These are phyloP conservation scores for Rhizopogon vesiculosus DNA, from an alignment of 768 basidiomycete genomes.

Conservation along the genomic window DNA sequence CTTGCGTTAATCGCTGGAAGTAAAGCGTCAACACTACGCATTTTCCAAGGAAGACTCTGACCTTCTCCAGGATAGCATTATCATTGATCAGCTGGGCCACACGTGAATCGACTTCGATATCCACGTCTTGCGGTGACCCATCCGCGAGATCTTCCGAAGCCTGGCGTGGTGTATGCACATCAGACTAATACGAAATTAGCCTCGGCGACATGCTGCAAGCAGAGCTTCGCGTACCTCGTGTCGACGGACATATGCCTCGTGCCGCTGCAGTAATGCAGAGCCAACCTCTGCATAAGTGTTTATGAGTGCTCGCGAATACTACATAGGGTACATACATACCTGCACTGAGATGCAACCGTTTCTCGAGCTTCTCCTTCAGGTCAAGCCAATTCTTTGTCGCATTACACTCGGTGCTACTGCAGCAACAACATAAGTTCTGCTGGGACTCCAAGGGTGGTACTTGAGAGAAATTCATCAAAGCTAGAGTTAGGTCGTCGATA, in stretches of 20 bases:
- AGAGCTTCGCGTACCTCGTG: conserved; percentile 48
- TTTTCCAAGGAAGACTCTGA: neutral
- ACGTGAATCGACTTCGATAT: conserved; percentile 26
- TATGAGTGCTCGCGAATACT: neutral
- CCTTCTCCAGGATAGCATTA: conserved; percentile 53
- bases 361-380: conserved; percentile 69
- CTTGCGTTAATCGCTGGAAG: conserved; percentile 68
- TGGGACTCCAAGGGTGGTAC: conserved; percentile 70
- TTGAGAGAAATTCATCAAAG: conserved; percentile 67
- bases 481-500: conserved; percentile 76
- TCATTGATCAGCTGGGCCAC: conserved; percentile 43
- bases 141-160: conserved; percentile 8
- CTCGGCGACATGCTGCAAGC: conserved; percentile 3
- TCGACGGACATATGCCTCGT: conserved; percentile 80
- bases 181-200: conserved; percentile 15
- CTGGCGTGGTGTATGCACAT: conserved; percentile 10
- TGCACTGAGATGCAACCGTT: conserved; percentile 76
- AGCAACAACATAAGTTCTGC: conserved; percentile 54
- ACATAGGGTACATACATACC: conserved; percentile 47
- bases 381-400: conserved; percentile 57
- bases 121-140: conserved; percentile 8
- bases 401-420: conserved; percentile 61
- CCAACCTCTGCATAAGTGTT: conserved; percentile 63
- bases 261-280: conserved; percentile 79
- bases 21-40: neutral